A percentile compares a stretch with the other conserved stretches of the same genome.
phyloP scores from a whole-genome alignment of 2,329 filamentous ascomycete species.

The Exserohilum rostratum region DNA sequence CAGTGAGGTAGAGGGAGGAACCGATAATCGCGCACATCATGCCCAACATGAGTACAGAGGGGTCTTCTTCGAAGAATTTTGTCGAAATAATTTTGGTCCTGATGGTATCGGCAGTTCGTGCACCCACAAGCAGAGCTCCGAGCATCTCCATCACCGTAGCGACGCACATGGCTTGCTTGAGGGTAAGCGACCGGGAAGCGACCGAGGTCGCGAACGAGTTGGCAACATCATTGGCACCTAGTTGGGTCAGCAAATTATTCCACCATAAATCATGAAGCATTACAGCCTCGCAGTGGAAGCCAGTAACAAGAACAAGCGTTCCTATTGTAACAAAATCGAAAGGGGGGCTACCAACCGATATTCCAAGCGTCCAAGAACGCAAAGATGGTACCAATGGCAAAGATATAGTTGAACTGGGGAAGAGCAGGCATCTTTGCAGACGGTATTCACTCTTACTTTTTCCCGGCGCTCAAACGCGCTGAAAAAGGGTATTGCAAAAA shows the following conservation, averaged over 20 bases:
- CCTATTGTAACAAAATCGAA: no score
- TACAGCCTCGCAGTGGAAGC: no score
- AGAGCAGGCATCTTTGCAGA: conserved; percentile 44
- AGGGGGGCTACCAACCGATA: conserved; percentile 53
- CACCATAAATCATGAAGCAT: no score
- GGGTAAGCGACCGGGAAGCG: conserved; percentile 55
- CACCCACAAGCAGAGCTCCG: conserved; percentile 51
- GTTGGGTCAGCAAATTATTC: not conserved
- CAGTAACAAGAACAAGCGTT: no score
- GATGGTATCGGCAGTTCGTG: conserved; percentile 54
- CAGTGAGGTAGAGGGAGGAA: conserved; percentile 59
- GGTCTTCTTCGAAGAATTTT: conserved; percentile 52
- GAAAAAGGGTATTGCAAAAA: no score
- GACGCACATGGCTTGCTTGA: conserved; percentile 55
- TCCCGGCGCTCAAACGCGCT: no score
- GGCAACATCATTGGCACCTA: conserved; percentile 59
- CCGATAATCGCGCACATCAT: conserved; percentile 63
- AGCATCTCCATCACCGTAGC: conserved; percentile 54
- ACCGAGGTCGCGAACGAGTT: conserved; percentile 58
- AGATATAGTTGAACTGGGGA: conserved; percentile 66
- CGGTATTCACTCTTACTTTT: not conserved
- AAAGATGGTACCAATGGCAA: conserved; percentile 69
- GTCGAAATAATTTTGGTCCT: conserved; percentile 56
- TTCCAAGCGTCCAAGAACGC: conserved; percentile 71
- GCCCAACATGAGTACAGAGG: conserved; percentile 58